Base-by-base conservation (phyloP, 306 rosid species). In the Pterocarpus macrocarpus region DNA sequence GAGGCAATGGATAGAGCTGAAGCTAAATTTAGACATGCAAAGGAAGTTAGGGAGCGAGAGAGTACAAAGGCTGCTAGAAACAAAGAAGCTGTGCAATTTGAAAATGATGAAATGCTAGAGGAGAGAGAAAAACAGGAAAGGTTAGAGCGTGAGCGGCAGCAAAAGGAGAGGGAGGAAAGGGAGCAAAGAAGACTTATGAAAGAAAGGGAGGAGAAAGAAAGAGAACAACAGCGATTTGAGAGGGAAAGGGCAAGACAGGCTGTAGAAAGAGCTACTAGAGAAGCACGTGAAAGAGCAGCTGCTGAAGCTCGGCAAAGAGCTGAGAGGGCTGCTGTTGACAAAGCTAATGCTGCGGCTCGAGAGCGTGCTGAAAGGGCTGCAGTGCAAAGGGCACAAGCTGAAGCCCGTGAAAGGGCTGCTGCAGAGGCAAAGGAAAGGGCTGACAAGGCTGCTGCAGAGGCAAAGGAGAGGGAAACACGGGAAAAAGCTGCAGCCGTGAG, bases 1-100 rank as follows among this genome's bases (percentile, higher is more conserved):
- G 99, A 96, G 85, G 97, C 98, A 64, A 92, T 96, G 99, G 98
- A 93, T 80, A 90, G 80, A 86, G 99, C 99, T 77, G 94, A 96
- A 88, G 98, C 98, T 50, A 90, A 93, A 88, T 93, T 96, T 75
- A 90, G 90, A 78, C 96, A 92, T 85, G 99, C 98, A 22, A 95
- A 82, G 88, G 98, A 81, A 88, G 92, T 92, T 50, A 87, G 98
- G 88, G 99, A 88, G 91, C 91, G 98, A 80, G 98, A 91, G 89
- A 73, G 81, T 81, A 80, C 95, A 76, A 93, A 87, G 84, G 86
- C 94, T 81, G 71, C 88, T 57, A 92, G 91, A 87, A 87, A 83
- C 88, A 89, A 85, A 89, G 97, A 94, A 85, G 53, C 87, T 32
- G 81, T 74, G 69, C 94, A 90, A 74, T 66, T 77, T 63, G 97